phyloP scores from a whole-genome alignment of 768 basidiomycete species.

The Mrakia gelida region DNA sequence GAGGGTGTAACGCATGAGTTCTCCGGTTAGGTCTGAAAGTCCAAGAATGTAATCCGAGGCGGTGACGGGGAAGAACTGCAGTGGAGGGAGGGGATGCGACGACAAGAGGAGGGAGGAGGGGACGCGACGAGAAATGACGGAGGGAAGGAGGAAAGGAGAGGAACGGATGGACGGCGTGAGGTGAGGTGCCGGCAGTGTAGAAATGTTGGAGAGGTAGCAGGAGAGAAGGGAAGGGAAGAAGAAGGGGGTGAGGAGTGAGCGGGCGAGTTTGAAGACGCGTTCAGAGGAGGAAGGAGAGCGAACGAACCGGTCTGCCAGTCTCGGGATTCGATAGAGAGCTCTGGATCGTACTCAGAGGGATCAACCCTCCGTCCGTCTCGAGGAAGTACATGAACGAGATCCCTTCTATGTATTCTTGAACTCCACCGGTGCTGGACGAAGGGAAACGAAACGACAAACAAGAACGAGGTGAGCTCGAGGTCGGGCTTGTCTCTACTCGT shows the following conservation, averaged over 20 bases:
- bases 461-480: not conserved
- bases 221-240: conserved; percentile 4
- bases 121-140: not conserved
- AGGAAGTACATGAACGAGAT: conserved; percentile 83
- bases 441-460: not conserved
- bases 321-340: conserved; percentile 57
- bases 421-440: conserved; percentile 49
- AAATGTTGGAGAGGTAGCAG: not conserved
- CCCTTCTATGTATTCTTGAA: conserved; percentile 96
- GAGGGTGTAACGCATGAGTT: conserved; percentile 76
- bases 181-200: too few species aligned
- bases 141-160: too few species aligned
- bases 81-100: conserved; percentile 10
- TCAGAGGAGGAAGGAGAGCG: not conserved
- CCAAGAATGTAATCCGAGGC: conserved; percentile 85
- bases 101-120: not conserved
- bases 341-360: conserved; percentile 62
- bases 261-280: too few species aligned
- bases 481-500: too few species aligned
- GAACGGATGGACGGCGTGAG: too few species aligned
- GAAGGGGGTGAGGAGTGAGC: too few species aligned
- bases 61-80: conserved; percentile 70
- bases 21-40: conserved; percentile 88
- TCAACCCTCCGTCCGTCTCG: conserved; percentile 57
- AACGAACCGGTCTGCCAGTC: conserved; percentile 55